phyloP scores from a whole-genome alignment of 148 eudicot genomes.

The Drosera capensis region DNA sequence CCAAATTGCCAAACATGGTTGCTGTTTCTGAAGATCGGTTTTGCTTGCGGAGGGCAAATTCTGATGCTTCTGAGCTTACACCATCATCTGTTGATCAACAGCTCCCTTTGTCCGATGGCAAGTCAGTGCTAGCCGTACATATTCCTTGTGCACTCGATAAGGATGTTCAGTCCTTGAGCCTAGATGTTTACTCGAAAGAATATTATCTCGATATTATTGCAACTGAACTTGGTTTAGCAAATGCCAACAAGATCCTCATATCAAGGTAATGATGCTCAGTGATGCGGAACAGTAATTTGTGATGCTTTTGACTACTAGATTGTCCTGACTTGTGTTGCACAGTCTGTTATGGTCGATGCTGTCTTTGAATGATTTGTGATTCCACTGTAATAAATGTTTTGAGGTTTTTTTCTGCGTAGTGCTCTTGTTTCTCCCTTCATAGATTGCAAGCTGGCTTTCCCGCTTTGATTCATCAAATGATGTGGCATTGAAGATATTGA shows the following conservation, averaged over 20 bases:
- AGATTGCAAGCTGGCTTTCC: neutral
- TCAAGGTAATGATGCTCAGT: too few species aligned
- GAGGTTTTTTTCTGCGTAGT: too few species aligned
- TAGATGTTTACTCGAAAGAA: constrained; percentile 26
- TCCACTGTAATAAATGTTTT: too few species aligned
- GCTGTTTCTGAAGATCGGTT: constrained; percentile 33
- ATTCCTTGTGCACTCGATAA: constrained; percentile 46
- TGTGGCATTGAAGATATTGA: neutral
- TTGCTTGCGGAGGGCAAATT: constrained; percentile 36
- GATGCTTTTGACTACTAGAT: too few species aligned
- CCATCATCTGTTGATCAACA: constrained; percentile 19
- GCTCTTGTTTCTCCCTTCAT: too few species aligned
- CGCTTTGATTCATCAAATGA: neutral
- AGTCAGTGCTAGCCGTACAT: constrained; percentile 25
- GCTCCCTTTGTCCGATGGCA: constrained; percentile 16
- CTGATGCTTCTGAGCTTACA: constrained; percentile 41
- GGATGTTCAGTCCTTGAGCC: constrained; percentile 30
- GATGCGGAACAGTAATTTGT: too few species aligned
- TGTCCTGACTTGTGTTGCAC: neutral
- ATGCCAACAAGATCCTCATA: constrained; percentile 59
- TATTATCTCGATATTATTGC: constrained; percentile 84
- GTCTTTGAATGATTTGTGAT: too few species aligned
- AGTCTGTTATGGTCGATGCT: too few species aligned
- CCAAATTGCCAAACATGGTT: constrained; percentile 30
- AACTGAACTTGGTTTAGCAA: constrained; percentile 39